Evolutionary conservation across 306 rosid genomes (phyloP).

Genomic region (Pueraria montana): DNA sequence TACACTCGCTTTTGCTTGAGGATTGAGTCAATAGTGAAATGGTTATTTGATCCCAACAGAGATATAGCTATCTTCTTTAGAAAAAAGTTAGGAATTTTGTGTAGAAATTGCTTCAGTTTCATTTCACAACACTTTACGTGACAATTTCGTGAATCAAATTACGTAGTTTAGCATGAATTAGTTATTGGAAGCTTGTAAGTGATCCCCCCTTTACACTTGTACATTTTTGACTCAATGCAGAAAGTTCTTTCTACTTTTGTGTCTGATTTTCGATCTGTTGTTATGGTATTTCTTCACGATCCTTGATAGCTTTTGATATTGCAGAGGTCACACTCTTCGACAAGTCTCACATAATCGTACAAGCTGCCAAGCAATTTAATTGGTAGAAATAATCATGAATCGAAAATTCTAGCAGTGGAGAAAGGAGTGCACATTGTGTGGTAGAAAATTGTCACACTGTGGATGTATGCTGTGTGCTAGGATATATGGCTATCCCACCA

Average conservation of each 20-base stretch:
- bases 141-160: background rate
- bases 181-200: background rate
- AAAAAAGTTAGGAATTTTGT: background rate
- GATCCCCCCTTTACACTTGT: background rate
- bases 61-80: no score
- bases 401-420: background rate
- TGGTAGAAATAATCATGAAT: constrained; percentile 3
- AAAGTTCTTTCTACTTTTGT: background rate
- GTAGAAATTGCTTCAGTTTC: no score
- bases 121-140: background rate
- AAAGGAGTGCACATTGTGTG: background rate
- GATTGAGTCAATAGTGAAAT: no score
- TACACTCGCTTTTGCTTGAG: no score
- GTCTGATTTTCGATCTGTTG: background rate
- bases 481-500: background rate
- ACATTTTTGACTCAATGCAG: no score
- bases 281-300: background rate
- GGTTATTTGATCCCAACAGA: no score
- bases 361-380: background rate
- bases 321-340: background rate
- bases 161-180: background rate
- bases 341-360: background rate
- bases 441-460: background rate
- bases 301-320: background rate
- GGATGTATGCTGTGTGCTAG: background rate